Base-by-base conservation (phyloP, 1,284 basidiomycete species). In the Pseudozyma sp. region DNA sequence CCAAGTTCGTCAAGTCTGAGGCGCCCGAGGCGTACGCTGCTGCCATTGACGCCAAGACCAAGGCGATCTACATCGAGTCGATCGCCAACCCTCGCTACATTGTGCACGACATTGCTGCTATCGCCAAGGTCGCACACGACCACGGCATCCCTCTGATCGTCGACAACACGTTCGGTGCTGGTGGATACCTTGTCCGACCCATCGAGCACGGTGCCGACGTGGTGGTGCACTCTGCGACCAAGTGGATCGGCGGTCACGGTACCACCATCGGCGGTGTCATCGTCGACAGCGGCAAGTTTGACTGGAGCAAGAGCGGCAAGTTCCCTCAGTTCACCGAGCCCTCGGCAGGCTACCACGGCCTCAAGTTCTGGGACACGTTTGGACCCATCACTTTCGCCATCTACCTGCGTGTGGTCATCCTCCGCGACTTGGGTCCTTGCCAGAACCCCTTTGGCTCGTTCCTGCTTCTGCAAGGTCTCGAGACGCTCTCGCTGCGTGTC, bases 171-270 rank as follows among this genome's bases (percentile, higher is more conserved):
- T 94, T 94, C 77, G 93, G 93, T 68, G 90, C 92, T 84, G 92
- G 91, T 77, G 90, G 91, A 16, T 93, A 91, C 81, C 87, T 92
- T 39, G 84, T 91, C 57, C 87, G 88, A 5, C 92, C 93, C 10
- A 90, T 94, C 61, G 88, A 91, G 30, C 88, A 90, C 70, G 93
- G 93, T 30, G 93, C 92, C 45, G 91, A 95, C 80, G 92, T 95
- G 61, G 88, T 94, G 88, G 91, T 93, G 7, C 91, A 94, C 86
- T 92, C 90, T 64, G 92, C 92, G 0, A 94, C 93, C 4, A 94
- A 95, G 84, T 94, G 93, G 93, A 93, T 94, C 54, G 91, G 92
- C 33, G 92, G 93, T 0, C 93, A 94, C 82, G 93, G 93, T 61
- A 94, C 91, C 3, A 93, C 92, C 30, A 93, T 95, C 53, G 93